A percentile compares a stretch with the other conserved stretches of the same genome.
Conservation (phyloP, 441 rosid genomes). For the Gossypium gossypioides region DNA sequence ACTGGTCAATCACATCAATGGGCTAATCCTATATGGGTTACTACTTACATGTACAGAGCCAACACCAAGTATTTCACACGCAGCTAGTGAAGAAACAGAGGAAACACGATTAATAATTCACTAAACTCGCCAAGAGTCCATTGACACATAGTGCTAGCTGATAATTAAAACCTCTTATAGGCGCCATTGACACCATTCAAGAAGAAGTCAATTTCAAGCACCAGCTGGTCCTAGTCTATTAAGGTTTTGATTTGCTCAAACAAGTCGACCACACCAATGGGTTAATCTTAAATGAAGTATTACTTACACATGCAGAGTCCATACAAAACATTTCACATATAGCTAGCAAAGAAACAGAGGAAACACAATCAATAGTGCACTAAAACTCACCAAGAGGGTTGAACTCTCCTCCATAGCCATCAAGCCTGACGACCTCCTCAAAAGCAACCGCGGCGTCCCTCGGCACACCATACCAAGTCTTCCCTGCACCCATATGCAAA, state of each 20-base stretch:
- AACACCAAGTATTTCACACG: neutral
- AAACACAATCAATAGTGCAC: neutral
- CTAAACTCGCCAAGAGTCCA: slow-evolving; percentile 31
- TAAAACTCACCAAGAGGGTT: slow-evolving; percentile 82
- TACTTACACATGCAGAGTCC: neutral
- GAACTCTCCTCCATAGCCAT: slow-evolving; percentile 87
- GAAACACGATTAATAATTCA: neutral
- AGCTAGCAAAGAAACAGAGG: slow-evolving; percentile 16
- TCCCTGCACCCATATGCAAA: slow-evolving; percentile 89
- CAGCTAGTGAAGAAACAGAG: neutral
- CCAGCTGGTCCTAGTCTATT: neutral
- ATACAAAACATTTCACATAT: neutral
- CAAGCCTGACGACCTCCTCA: slow-evolving; percentile 91
- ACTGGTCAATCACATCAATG: neutral
- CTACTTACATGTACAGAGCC: neutral
- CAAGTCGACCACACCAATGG: neutral
- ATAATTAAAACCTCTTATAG: no score
- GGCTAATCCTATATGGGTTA: neutral
- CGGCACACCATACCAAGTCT: slow-evolving; percentile 98
- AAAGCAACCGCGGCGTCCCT: slow-evolving; percentile 82
- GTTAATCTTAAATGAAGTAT: neutral
- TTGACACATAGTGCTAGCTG: no score
- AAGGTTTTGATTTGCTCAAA: neutral
- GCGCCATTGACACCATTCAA: no score
- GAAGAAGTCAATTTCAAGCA: neutral